Evolutionary conservation across 495 filamentous ascomycete genomes (phyloP), one percentile per base, ranked within the genome.

Genomic region (Penicillium canariense): DNA sequence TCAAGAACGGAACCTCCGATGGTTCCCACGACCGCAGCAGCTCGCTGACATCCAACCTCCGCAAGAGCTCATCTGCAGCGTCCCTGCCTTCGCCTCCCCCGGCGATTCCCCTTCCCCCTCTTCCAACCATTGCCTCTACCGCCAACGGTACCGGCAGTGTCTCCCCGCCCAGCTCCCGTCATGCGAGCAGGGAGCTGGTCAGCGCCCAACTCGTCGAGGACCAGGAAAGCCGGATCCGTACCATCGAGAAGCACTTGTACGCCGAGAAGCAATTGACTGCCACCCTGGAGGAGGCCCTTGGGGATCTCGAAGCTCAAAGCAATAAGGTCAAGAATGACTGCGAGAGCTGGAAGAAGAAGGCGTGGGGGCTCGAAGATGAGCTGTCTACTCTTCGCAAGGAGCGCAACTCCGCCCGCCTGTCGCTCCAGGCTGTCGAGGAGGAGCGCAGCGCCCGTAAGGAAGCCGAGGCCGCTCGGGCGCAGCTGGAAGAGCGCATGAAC

Each of bases 181-280:
- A 90, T 51, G 77, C 84, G 14, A 91, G 87, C 76, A 95, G 93
- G 60, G 92, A 97, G 60, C 79, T 93, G 52, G 84, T 82, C 45
- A 77, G 79, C 43, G 77, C 79, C 26, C 84, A 89, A 64, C 34
- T 79, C 5, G 71, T 77, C 44, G 93, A 97, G 59, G 94, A 98
- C 58, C 91, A 96, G 66, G 95, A 97, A 69, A 86, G 88, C 34
- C 93, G 91, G 43, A 95, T 98, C 65, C 86, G 87, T 42, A 93
- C 91, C 22, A 96, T 98, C 58, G 94, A 97, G 77, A 96, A 96
- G 77, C 91, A 97, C 66, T 82, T 98, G 27, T 87, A 87, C 55
- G 92, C 95, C 23, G 94, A 98, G 77, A 96, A 96, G 68, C 93
- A 97, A 65, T 85, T 98, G 23, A 97, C 93, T 5, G 83, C 87